Percentiles rank a stretch among this genome's conserved stretches.
These are phyloP conservation scores for Pyrenula aspistea DNA, from an alignment of 495 filamentous ascomycete species.

Conservation along the genomic window DNA sequence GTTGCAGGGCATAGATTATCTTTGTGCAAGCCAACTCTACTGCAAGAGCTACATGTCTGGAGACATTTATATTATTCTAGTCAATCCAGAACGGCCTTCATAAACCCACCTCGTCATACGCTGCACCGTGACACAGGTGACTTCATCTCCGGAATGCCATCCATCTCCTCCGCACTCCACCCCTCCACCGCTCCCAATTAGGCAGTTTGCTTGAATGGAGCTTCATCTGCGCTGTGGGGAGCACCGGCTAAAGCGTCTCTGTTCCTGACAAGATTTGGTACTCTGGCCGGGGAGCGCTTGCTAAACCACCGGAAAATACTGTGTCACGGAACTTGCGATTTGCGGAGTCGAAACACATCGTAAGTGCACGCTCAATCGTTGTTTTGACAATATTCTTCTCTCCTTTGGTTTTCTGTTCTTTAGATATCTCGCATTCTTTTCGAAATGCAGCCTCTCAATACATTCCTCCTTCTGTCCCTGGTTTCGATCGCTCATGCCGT, in stretches of 20 bases:
- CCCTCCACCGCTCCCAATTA: not conserved
- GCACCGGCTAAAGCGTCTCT: not conserved
- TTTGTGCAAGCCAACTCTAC: too few species aligned
- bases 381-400: not conserved
- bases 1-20: too few species aligned
- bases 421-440: too few species aligned
- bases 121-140: too few species aligned
- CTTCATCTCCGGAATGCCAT: too few species aligned
- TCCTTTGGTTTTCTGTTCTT: not conserved
- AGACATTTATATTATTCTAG: too few species aligned
- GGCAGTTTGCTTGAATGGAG: not conserved
- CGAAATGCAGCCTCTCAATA: too few species aligned
- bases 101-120: too few species aligned
- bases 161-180: not conserved
- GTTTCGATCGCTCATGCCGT: constrained; percentile 17
- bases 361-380: not conserved
- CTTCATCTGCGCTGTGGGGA: not conserved
- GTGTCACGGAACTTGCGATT: not conserved
- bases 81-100: too few species aligned
- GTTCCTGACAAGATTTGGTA: not conserved
- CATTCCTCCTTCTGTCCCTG: constrained; percentile 1
- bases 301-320: not conserved
- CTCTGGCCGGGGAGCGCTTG: not conserved
- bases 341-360: not conserved
- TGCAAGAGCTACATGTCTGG: too few species aligned